These are phyloP conservation scores for Tolypocladium cylindrosporum DNA, from an alignment of 2,329 filamentous ascomycete species.

Conservation along the genomic window DNA sequence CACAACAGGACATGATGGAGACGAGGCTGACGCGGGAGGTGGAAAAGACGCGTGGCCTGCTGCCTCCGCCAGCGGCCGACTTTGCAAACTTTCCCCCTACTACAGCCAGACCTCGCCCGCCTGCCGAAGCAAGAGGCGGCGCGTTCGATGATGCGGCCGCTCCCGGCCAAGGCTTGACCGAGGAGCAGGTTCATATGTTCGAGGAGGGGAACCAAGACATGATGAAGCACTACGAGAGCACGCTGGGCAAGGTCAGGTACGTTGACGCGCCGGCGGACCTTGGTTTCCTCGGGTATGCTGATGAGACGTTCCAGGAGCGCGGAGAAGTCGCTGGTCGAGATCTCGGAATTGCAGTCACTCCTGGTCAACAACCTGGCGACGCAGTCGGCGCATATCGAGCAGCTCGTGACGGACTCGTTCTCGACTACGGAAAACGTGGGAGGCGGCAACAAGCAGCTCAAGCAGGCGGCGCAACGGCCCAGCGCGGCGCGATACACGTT, in stretches of 20 bases:
- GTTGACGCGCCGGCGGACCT: slow-evolving; percentile 21
- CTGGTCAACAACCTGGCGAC: slow-evolving; percentile 77
- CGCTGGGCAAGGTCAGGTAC: slow-evolving; percentile 88
- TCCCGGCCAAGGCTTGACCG: slow-evolving; percentile 49
- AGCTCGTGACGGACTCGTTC: slow-evolving; percentile 75
- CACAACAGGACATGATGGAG: slow-evolving; percentile 90
- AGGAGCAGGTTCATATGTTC: slow-evolving; percentile 87
- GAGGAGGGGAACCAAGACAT: slow-evolving; percentile 88
- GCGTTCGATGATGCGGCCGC: slow-evolving; percentile 10
- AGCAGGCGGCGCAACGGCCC: slow-evolving; percentile 63
- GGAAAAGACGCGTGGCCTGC: slow-evolving; percentile 79
- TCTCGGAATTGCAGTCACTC: slow-evolving; percentile 82
- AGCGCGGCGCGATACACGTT: slow-evolving; percentile 72
- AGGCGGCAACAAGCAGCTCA: slow-evolving; percentile 83
- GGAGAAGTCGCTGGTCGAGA: slow-evolving; percentile 84
- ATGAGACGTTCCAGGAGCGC: slow-evolving; percentile 50
- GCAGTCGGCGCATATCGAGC: slow-evolving; percentile 82
- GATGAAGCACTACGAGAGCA: slow-evolving; percentile 87
- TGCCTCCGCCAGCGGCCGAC: slow-evolving; percentile 29
- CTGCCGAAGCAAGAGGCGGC: background rate
- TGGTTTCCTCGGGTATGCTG: background rate
- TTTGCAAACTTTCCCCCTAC: slow-evolving; percentile 21
- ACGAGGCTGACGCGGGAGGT: slow-evolving; percentile 72
- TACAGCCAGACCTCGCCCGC: slow-evolving; percentile 4
- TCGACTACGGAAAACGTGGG: slow-evolving; percentile 79